Evolutionary conservation across 2,329 filamentous ascomycete species (phyloP), one percentile per base, ranked within the genome.

Genomic region (Thermochaetoides dissita): DNA sequence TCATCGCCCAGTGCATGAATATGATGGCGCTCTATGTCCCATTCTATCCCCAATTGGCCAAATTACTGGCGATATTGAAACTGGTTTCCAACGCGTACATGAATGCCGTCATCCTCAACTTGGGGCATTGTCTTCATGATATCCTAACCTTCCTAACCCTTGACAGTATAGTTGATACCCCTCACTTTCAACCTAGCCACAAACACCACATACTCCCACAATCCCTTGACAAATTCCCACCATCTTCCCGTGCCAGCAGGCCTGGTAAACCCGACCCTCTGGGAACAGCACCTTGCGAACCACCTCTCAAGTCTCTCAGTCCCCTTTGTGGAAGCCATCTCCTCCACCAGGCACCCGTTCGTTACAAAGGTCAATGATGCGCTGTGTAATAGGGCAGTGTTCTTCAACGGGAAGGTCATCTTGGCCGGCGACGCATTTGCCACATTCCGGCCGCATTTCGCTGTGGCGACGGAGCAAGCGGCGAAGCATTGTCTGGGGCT

Each of bases 361-460:
- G 59, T 69, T 0, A 65, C 67, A 35, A 63, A 61, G 31, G 58
- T 70, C 29, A 65, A 59, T 8, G 67, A 69, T 42, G 59, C 62
- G 2, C 54, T 66, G 6, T 55, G 58, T 29, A 53, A 55, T 0
- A 44, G 54, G 10, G 61, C 63, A 12, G 55, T 53, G 31, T 68
- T 64, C 41, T 53, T 59, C 24, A 54, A 58, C 31, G 66, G 65
- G 2, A 62, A 59, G 24, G 56, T 69, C 2, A 41, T 69, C 10
- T 48, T 71, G 8, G 60, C 69, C 2, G 67, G 67, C 1, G 67
- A 71, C 50, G 63, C 67, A 0, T 50, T 69, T 12, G 61, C 65
- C 0, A 60, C 63, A 1, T 65, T 69, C 30, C 50, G 68, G 36
- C 67, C 68, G 6, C 66, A 70, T 45, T 59, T 64, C 3, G 67